Conservation (phyloP, 2,329 filamentous ascomycete genomes). For the Furcasterigmium sp. region DNA sequence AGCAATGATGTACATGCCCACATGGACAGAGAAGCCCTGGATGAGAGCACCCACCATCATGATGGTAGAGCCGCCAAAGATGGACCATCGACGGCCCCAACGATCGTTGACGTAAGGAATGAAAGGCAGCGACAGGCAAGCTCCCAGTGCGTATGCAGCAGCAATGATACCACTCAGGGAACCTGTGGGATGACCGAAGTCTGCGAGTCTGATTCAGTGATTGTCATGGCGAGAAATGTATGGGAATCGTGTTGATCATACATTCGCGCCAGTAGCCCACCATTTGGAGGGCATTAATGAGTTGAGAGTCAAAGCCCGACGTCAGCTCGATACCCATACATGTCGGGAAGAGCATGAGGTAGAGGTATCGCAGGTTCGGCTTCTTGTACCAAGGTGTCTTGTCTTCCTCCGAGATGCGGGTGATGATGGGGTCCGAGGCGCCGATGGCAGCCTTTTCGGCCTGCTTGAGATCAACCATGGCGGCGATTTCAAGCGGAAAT, state of each 20-base stretch:
- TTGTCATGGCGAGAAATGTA: neutral
- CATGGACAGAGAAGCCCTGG: conserved; percentile 44
- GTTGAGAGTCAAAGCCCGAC: conserved; percentile 38
- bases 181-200: conserved; percentile 38
- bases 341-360: conserved; percentile 53
- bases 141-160: conserved; percentile 55
- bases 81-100: conserved; percentile 51
- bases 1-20: conserved; percentile 53
- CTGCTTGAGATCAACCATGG: conserved; percentile 9
- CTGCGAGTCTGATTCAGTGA: conserved; percentile 16
- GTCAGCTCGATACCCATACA: conserved; percentile 56
- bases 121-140: conserved; percentile 52
- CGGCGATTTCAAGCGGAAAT: no score
- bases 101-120: conserved; percentile 50
- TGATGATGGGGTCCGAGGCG: conserved; percentile 22
- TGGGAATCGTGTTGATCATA: no score
- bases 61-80: conserved; percentile 46
- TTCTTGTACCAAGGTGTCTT: conserved; percentile 51
- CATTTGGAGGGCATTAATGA: conserved; percentile 39
- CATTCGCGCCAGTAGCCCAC: conserved; percentile 25
- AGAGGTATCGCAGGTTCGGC: conserved; percentile 50
- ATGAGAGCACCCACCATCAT: conserved; percentile 51
- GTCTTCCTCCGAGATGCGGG: conserved; percentile 27
- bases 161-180: conserved; percentile 48
- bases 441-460: conserved; percentile 7